Conservation (phyloP, 495 filamentous ascomycete genomes). For the Talaromyces nanjingensis region DNA sequence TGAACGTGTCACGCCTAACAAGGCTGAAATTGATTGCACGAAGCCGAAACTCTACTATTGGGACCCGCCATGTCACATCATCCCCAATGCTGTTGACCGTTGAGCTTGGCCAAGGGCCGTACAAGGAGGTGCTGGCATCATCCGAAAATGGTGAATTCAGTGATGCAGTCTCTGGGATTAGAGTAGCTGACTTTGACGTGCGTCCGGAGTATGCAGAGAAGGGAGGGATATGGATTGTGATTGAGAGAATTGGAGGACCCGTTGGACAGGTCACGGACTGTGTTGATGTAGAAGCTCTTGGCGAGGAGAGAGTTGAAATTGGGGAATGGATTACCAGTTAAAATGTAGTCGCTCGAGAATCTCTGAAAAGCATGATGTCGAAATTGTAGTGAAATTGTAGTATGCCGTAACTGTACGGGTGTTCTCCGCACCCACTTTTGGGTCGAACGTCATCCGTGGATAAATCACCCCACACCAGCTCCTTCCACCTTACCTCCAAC, state of each 20-base stretch:
- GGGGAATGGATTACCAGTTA: conserved; percentile 42
- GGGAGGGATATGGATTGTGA: conserved; percentile 66
- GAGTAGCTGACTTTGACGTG: conserved; percentile 66
- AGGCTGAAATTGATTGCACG: conserved; percentile 47
- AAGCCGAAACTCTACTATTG: conserved; percentile 30
- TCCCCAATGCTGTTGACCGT: conserved; percentile 58
- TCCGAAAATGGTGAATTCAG: conserved; percentile 59
- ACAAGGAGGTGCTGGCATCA: conserved; percentile 51
- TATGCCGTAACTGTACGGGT: background rate
- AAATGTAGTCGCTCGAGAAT: background rate
- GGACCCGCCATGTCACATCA: conserved; percentile 29
- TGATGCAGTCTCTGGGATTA: conserved; percentile 59
- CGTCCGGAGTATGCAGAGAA: conserved; percentile 41
- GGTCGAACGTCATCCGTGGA: conserved; percentile 6
- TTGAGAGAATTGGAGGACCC: conserved; percentile 62
- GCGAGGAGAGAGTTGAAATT: conserved; percentile 57
- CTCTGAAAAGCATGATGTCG: background rate
- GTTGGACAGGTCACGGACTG: conserved; percentile 43
- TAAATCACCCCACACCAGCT: conserved; percentile 19
- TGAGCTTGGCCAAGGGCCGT: conserved; percentile 62
- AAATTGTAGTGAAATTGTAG: background rate
- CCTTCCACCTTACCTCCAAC: background rate
- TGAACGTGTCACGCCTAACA: conserved; percentile 50
- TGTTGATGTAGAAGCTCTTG: conserved; percentile 61
- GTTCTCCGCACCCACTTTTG: background rate